These are phyloP conservation scores for Cladosporium sphaerospermum DNA, from an alignment of 2,329 filamentous ascomycete genomes.

Conservation along the genomic window DNA sequence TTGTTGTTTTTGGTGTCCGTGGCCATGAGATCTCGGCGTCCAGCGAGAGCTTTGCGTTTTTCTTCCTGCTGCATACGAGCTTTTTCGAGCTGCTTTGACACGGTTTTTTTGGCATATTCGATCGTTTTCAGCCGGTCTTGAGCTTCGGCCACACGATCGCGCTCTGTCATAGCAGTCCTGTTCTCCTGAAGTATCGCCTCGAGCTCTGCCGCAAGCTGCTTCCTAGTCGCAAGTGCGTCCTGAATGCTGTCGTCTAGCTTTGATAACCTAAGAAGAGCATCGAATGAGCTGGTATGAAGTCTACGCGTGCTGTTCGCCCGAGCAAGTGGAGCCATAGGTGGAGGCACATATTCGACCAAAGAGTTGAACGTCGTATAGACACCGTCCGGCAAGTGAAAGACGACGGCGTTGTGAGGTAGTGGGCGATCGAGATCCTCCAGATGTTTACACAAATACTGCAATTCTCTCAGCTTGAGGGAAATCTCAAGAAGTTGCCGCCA, in stretches of 20 bases:
- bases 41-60: conserved; percentile 58
- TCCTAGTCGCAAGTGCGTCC: conserved; percentile 73
- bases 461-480: conserved; percentile 59
- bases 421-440: conserved; percentile 60
- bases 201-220: conserved; percentile 71
- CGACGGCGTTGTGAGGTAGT: conserved; percentile 72
- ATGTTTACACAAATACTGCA: conserved; percentile 70
- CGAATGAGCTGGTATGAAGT: conserved; percentile 73
- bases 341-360: conserved; percentile 19
- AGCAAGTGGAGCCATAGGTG: conserved; percentile 12
- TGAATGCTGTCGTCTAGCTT: conserved; percentile 88
- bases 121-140: conserved; percentile 40
- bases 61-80: conserved; percentile 60
- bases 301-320: conserved; percentile 34
- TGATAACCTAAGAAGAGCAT: conserved; percentile 77
- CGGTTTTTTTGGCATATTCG: conserved; percentile 51
- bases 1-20: conserved; percentile 32
- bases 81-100: conserved; percentile 60
- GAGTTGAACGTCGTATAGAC: conserved; percentile 57
- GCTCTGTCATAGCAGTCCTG: conserved; percentile 30
- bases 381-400: conserved; percentile 82
- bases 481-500: conserved; percentile 67
- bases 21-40: conserved; percentile 61
- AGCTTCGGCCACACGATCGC: conserved; percentile 35
- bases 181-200: conserved; percentile 45